Conservation (phyloP, 495 filamentous ascomycete species). For the Penicillium bovifimosum region DNA sequence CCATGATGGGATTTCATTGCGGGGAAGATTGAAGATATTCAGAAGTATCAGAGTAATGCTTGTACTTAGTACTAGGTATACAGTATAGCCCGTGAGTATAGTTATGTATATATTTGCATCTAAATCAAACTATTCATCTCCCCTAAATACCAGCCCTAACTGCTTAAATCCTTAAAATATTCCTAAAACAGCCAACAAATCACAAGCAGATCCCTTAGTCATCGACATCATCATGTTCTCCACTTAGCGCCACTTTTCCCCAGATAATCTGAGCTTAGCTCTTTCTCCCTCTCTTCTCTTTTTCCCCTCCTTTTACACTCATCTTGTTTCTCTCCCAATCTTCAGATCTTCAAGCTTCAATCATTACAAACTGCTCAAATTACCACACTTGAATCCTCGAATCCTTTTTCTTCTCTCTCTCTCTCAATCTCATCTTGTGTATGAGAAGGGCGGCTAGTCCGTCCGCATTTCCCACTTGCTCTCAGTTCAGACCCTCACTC, state of each 20-base stretch:
- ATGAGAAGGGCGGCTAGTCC: slow-evolving; percentile 32
- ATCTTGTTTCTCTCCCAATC: neutral
- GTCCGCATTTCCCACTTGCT: slow-evolving; percentile 17
- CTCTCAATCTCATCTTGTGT: neutral
- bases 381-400: neutral
- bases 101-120: too few relatives aligned
- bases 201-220: neutral
- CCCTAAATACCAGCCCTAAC: too few relatives aligned
- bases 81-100: too few relatives aligned
- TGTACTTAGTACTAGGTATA: too few relatives aligned
- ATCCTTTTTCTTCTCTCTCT: slow-evolving; percentile 2
- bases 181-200: neutral
- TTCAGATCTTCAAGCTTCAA: neutral
- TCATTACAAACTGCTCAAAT: neutral
- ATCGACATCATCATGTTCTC: slow-evolving; percentile 5
- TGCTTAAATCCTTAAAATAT: too few relatives aligned
- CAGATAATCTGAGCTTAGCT: slow-evolving; percentile 5
- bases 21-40: neutral
- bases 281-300: neutral
- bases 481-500: slow-evolving; percentile 1
- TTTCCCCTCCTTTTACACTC: slow-evolving; percentile 2
- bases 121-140: too few relatives aligned
- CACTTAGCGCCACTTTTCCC: slow-evolving; percentile 11
- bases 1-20: neutral
- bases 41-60: too few relatives aligned